A percentile compares a stretch with the other conserved stretches of the same genome.
Conservation (phyloP, 768 basidiomycete genomes). For the Phaeotremella fagi region DNA sequence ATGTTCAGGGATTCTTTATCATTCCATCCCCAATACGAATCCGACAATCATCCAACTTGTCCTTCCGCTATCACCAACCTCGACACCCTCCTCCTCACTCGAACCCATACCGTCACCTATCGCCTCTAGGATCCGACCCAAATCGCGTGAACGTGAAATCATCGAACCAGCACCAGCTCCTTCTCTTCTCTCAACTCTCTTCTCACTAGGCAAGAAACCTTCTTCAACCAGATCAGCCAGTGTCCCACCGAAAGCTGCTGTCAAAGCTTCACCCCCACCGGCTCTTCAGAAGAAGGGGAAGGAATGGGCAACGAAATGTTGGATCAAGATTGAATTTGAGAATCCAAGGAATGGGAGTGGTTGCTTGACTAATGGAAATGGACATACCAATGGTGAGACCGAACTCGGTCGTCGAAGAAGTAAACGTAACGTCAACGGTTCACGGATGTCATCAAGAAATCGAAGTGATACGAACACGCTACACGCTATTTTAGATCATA, state of each 20-base stretch:
- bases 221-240: constrained; percentile 5
- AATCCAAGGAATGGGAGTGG: neutral
- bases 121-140: neutral
- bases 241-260: constrained; percentile 6
- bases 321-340: constrained; percentile 25
- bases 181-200: neutral
- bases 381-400: neutral
- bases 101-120: neutral
- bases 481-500: neutral
- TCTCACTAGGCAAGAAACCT: neutral
- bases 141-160: neutral
- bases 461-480: neutral
- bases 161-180: neutral
- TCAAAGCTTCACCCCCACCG: neutral
- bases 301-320: constrained; percentile 19
- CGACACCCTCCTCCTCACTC: constrained; percentile 1
- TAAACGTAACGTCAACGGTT: neutral
- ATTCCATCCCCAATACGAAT: constrained; percentile 13
- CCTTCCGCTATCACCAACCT: constrained; percentile 5
- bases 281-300: neutral
- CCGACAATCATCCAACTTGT: constrained; percentile 9
- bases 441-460: neutral
- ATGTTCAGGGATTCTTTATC: constrained; percentile 41
- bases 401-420: neutral
- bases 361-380: neutral